phyloP scores from a whole-genome alignment of 2,329 filamentous ascomycete genomes.

The Diaporthe ampelina region DNA sequence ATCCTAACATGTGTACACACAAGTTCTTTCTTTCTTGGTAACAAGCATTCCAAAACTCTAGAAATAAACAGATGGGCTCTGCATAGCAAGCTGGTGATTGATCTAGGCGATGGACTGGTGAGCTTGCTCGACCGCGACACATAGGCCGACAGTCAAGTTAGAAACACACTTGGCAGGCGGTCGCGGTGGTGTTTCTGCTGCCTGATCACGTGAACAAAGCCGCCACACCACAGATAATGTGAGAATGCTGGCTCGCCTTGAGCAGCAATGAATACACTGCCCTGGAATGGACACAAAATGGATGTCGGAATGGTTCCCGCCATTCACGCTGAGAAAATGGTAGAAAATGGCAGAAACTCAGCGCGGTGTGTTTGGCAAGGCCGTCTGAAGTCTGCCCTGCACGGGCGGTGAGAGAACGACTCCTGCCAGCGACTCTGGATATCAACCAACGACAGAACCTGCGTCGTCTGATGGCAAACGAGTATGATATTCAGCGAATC shows the following conservation, averaged over 20 bases:
- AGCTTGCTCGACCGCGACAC: fast-evolving
- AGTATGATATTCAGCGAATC: no score
- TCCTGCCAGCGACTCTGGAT: no score
- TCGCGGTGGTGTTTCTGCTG: background rate
- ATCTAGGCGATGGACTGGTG: fast-evolving
- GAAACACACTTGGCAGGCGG: no score
- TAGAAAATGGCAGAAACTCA: no score
- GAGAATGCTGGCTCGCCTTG: background rate
- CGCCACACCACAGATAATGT: no score
- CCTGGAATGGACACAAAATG: background rate
- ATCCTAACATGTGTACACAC: background rate
- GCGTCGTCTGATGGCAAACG: no score
- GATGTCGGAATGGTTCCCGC: fast-evolving
- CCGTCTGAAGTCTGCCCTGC: no score
- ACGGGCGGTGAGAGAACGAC: no score
- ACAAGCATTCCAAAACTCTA: background rate
- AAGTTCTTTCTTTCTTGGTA: background rate
- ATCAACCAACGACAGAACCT: no score
- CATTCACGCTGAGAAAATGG: background rate
- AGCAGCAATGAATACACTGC: background rate
- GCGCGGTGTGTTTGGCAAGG: no score
- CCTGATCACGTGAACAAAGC: background rate
- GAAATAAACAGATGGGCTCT: background rate
- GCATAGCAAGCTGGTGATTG: background rate
- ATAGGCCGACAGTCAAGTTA: background rate